Base-by-base conservation (phyloP, 164 flowering plant species). In the Magnolia sinica region DNA sequence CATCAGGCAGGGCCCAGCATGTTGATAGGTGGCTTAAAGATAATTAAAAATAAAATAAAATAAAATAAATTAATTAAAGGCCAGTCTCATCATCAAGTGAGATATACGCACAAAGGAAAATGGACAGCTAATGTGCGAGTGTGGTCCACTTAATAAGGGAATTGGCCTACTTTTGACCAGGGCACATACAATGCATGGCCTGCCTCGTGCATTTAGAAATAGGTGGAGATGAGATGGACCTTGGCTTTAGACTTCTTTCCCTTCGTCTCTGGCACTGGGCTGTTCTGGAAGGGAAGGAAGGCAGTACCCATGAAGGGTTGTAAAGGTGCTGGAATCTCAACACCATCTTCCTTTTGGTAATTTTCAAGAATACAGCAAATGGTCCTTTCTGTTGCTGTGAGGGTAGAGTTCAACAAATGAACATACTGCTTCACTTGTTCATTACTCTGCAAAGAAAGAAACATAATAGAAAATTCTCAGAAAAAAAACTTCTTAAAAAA, bases 371-470 rank as follows among this genome's bases (percentile, higher is more conserved):
- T 91, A 85, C 96, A 91, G 81, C 99, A 94, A 22, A 94, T 81
- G 68, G 98, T 96, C 83, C 96, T 90, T 83, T 96, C 98, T 4
- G 99, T 96, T 70, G 99, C 98, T 16, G 98, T 91, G 31, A 96
- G 91, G 18, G 98, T 96, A 7, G 98, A 94, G 84, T 96, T 94
- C 87, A 96, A 79, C 82, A 92, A 59, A 79, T 95, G 98, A 45
- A 86, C 93, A 70, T 92, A 93, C 74, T 95, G 93, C 83, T 95
- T 96, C 23, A 78, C 82, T 78, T 92, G 92, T 50, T 92, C 97
- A 80, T 89, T 91, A 73, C 87, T 83, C 99, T 92, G 89, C 81
- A 85, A 77, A 49, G 68, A 50, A 67, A 58, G 37, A 51, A 52
- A 31, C 58, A 49, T 8, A 20, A 24, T 70, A 18, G 27, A n/a